Conservation (phyloP, 441 rosid species). For the Sinapis alba region DNA sequence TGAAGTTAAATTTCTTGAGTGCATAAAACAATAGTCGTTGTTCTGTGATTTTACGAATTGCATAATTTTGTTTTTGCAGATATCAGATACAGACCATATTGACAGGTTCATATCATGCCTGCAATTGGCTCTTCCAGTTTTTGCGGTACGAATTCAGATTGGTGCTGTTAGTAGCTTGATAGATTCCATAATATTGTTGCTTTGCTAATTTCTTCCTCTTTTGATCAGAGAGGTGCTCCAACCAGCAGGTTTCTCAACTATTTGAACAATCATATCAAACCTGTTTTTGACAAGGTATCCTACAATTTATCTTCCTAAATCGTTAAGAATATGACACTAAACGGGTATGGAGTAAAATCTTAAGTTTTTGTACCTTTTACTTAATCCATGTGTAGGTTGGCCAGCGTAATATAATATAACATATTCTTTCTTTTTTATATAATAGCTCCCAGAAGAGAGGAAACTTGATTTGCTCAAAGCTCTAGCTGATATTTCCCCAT, state of each 20-base stretch:
- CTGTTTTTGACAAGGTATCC: conserved; percentile 78
- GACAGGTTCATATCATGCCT: conserved; percentile 94
- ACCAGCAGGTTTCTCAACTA: conserved; percentile 85
- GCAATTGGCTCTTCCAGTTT: conserved; percentile 89
- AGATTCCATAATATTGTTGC: neutral
- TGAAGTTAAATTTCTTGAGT: conserved; percentile 11
- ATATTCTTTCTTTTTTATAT: neutral
- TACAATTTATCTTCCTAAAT: no score
- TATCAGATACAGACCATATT: conserved; percentile 87
- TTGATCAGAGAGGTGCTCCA: conserved; percentile 79
- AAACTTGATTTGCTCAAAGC: conserved; percentile 95
- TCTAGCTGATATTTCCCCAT: conserved; percentile 89
- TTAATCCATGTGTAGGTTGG: conserved; percentile 7
- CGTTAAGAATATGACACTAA: neutral
- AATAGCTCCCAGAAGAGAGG: conserved; percentile 94
- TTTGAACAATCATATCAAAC: conserved; percentile 80
- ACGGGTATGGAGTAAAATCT: conserved; percentile 5
- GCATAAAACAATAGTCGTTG: neutral
- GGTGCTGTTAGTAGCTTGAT: conserved; percentile 9
- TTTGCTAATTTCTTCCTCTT: conserved; percentile 15
- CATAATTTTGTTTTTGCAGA: conserved; percentile 53
- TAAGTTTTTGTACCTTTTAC: neutral
- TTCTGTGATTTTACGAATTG: conserved; percentile 8
- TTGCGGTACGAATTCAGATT: conserved; percentile 65
- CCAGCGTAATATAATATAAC: neutral